Evolutionary conservation across 2,329 filamentous ascomycete genomes (phyloP), one percentile per base, ranked within the genome.

Genomic region (Scedosporium minutisporum): DNA sequence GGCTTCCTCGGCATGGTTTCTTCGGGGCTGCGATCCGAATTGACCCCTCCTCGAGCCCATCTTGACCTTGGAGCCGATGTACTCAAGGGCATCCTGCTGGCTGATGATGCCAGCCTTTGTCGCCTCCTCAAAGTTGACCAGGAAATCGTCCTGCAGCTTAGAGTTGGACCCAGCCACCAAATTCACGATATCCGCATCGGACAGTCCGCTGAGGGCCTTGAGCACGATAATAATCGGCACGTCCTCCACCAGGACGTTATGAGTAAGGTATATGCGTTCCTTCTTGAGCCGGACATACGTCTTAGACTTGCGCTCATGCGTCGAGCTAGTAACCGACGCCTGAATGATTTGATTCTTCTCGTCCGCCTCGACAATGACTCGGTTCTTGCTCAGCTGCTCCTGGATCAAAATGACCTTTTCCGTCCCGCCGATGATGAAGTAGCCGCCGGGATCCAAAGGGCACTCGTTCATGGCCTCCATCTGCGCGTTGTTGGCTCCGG

Each of bases 371-470:
- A 99, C 93, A 72, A 99, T 97, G 70, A 99, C 90, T 78, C 95
- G 87, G 76, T 99, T 99, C 83, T 99, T 99, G 82, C 95, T 99
- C 72, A 99, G 80, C 77, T 99, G 95, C 72, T 99, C 96, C 75
- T 99, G 95, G 14, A 99, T 96, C 53, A 99, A 79, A 71, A 99
- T 99, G 68, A 99, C 95, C 79, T 99, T 99, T 74, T 99, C 95
- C 21, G 96, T 97, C 57, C 95, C 95, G 69, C 93, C 91, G 67
- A 97, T 92, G 70, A 99, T 95, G 71, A 99, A 99, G 74, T 99
- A 99, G 61, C 95, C 95, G 66, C 95, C 95, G 0, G 96, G 95
- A 71, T 99, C 95, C 48, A 99, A 80, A 14, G 95, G 91, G 70
- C 95, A 99, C 77, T 99, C 95, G 70, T 96, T 95, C 81, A 97